Conservation (phyloP, 306 rosid genomes). For the Vicia villosa region DNA sequence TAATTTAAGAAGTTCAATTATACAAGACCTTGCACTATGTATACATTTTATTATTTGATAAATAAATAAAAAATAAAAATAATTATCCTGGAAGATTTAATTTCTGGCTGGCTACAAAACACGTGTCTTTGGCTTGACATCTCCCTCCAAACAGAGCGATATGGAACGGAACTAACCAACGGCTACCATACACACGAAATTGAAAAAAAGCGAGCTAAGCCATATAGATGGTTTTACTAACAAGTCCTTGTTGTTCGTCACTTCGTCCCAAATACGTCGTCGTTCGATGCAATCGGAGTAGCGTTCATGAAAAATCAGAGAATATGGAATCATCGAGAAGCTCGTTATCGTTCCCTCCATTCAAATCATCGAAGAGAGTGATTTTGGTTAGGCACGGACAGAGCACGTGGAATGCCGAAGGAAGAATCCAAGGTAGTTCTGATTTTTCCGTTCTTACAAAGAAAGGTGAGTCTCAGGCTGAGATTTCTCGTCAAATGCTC, state of each 20-base stretch:
- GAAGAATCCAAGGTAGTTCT: slow-evolving; percentile 94
- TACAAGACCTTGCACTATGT: too few relatives aligned
- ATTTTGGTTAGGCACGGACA: slow-evolving; percentile 92
- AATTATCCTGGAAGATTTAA: not conserved
- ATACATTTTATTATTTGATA: too few relatives aligned
- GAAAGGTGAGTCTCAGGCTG: slow-evolving; percentile 91
- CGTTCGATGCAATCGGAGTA: slow-evolving; percentile 52
- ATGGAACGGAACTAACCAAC: slow-evolving; percentile 37
- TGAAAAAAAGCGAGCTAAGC: not conserved
- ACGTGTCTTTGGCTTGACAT: slow-evolving; percentile 39
- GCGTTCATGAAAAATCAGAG: slow-evolving; percentile 34
- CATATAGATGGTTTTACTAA: slow-evolving; percentile 42
- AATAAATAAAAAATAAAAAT: too few relatives aligned
- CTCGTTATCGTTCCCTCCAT: slow-evolving; percentile 53
- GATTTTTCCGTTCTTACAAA: slow-evolving; percentile 79
- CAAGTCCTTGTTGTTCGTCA: slow-evolving; percentile 23
- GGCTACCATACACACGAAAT: slow-evolving; percentile 39
- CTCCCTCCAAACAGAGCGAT: slow-evolving; percentile 31
- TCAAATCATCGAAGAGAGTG: slow-evolving; percentile 70
- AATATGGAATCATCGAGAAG: slow-evolving; percentile 21
- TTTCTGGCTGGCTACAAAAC: not conserved
- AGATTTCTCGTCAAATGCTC: slow-evolving; percentile 87
- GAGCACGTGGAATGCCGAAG: slow-evolving; percentile 98
- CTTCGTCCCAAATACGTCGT: not conserved
- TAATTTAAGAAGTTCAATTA: too few relatives aligned